These are phyloP conservation scores for Fistulinella staudtii DNA, from an alignment of 1,284 basidiomycete genomes.

Conservation along the genomic window DNA sequence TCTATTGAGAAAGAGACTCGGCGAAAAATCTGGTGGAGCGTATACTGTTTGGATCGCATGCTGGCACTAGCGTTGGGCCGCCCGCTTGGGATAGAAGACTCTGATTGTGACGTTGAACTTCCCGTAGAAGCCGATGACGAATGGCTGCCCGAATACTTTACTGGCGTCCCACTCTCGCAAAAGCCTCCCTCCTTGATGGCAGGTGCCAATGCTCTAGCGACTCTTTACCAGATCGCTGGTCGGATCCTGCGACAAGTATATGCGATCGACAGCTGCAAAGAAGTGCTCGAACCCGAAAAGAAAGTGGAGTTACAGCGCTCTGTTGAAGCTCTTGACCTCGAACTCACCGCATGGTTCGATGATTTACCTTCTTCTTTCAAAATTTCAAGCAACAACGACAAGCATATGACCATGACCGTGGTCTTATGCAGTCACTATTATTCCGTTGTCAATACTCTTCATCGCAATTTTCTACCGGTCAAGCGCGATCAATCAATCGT, in stretches of 20 bases:
- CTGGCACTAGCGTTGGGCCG: constrained; percentile 83
- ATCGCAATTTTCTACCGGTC: constrained; percentile 82
- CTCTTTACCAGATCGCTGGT: constrained; percentile 79
- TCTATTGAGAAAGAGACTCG: constrained; percentile 84
- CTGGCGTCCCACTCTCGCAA: constrained; percentile 51
- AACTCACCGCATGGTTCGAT: constrained; percentile 79
- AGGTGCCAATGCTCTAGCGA: constrained; percentile 71
- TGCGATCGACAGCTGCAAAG: constrained; percentile 69
- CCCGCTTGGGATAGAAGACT: constrained; percentile 74
- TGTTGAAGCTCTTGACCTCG: constrained; percentile 73
- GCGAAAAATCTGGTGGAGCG: constrained; percentile 87
- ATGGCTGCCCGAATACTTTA: constrained; percentile 65
- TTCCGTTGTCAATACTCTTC: constrained; percentile 81
- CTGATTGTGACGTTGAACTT: constrained; percentile 78
- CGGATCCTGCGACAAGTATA: constrained; percentile 80
- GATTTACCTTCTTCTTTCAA: constrained; percentile 71
- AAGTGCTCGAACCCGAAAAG: constrained; percentile 68
- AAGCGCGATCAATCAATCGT: constrained; percentile 62
- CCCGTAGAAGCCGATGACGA: constrained; percentile 82
- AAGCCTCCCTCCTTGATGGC: constrained; percentile 69
- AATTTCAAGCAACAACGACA: constrained; percentile 63
- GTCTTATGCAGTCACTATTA: constrained; percentile 88
- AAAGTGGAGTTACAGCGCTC: constrained; percentile 66
- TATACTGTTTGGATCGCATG: constrained; percentile 86
- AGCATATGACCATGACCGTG: constrained; percentile 83